These are phyloP conservation scores for Linderina pennispora DNA, from an alignment of 192 early-diverging fungal genomes.

Conservation along the genomic window DNA sequence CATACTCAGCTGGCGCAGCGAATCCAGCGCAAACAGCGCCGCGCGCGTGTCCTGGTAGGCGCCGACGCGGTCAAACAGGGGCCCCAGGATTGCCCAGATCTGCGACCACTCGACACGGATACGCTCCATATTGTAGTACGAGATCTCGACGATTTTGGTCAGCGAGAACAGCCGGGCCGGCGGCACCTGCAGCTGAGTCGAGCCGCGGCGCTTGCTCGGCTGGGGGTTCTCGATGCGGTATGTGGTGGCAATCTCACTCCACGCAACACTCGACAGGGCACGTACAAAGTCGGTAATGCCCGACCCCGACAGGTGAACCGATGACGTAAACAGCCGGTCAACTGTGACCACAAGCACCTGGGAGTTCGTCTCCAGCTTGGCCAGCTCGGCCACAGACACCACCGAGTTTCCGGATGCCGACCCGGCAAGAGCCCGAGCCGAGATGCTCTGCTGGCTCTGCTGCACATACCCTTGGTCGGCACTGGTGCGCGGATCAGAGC, in stretches of 20 bases:
- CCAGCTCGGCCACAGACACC: constrained; percentile 59
- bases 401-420: constrained; percentile 42
- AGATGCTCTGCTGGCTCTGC: constrained; percentile 14
- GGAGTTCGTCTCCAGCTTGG: constrained; percentile 56
- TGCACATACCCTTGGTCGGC: constrained; percentile 5
- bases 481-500: constrained; percentile 9
- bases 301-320: constrained; percentile 67
- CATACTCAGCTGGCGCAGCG: constrained; percentile 84
- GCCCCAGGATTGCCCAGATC: constrained; percentile 78
- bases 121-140: constrained; percentile 95
- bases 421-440: constrained; percentile 53
- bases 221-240: constrained; percentile 2
- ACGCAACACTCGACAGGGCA: constrained; percentile 75
- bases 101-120: constrained; percentile 95
- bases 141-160: constrained; percentile 93
- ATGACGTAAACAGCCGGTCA: constrained; percentile 80
- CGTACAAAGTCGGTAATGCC: constrained; percentile 88
- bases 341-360: constrained; percentile 73
- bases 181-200: constrained; percentile 3
- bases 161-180: constrained; percentile 73
- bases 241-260: constrained; percentile 69
- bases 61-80: constrained; percentile 83
- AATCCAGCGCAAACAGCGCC: constrained; percentile 86
- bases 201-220: background rate
- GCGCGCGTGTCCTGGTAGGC: constrained; percentile 79